phyloP scores from a whole-genome alignment of 352 stramenopile genomes.

The Globisporangium radiosum region DNA sequence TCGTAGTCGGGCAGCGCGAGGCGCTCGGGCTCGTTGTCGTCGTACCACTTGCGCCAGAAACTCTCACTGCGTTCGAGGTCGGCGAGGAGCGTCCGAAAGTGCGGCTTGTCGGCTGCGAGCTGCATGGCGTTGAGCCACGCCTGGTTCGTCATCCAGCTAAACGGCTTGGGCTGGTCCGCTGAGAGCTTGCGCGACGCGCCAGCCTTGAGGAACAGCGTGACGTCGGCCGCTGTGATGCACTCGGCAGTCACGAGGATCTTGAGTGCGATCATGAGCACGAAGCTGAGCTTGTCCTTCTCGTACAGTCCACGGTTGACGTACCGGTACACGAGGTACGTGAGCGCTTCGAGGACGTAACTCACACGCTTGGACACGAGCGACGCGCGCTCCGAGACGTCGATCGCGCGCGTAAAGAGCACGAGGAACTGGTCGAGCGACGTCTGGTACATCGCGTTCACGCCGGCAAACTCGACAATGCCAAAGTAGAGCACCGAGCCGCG shows the following conservation, averaged over 20 bases:
- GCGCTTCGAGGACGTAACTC: conserved; percentile 79
- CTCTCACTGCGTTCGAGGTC: conserved; percentile 69
- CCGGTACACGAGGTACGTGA: conserved; percentile 78
- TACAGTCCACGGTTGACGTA: conserved; percentile 77
- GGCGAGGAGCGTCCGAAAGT: conserved; percentile 53
- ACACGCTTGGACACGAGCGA: conserved; percentile 81
- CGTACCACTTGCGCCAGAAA: conserved; percentile 69
- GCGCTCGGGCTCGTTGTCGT: conserved; percentile 73
- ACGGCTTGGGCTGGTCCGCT: conserved; percentile 65
- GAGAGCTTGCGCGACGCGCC: conserved; percentile 55
- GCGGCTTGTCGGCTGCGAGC: conserved; percentile 53
- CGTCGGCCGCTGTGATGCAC: conserved; percentile 40
- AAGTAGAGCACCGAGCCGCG: conserved; percentile 88
- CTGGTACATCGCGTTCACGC: conserved; percentile 91
- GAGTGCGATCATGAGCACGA: conserved; percentile 57
- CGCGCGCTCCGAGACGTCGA: conserved; percentile 79
- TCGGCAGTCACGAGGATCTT: conserved; percentile 75
- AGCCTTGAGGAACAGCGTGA: conserved; percentile 69
- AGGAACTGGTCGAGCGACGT: conserved; percentile 88
- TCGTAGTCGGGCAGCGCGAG: conserved; percentile 65
- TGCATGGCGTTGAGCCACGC: conserved; percentile 70
- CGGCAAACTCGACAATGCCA: conserved; percentile 79
- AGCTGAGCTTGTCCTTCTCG: conserved; percentile 68
- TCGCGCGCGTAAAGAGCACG: conserved; percentile 74
- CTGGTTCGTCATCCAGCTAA: conserved; percentile 55